These are phyloP conservation scores for Fusarium brevicatenulatum DNA, from an alignment of 2,329 filamentous ascomycete genomes.

Conservation along the genomic window DNA sequence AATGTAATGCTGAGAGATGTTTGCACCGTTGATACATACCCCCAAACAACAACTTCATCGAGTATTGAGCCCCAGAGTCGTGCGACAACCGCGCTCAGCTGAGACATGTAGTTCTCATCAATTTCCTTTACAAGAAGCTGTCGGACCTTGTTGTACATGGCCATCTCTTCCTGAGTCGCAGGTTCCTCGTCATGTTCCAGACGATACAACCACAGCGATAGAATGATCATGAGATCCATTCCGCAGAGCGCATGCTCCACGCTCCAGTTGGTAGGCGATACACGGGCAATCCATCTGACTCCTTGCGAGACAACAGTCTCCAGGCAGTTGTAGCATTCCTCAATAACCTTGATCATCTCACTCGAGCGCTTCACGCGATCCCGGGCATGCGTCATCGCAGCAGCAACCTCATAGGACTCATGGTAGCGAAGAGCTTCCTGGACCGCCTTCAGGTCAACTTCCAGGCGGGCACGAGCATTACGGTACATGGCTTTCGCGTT, in stretches of 20 bases:
- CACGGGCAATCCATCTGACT: constrained; percentile 97
- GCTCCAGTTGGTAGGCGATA: constrained; percentile 98
- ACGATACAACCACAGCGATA: constrained; percentile 97
- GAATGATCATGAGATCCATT: constrained; percentile 96
- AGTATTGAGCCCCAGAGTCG: constrained; percentile 98
- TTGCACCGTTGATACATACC: constrained; percentile 71
- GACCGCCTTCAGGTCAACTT: constrained; percentile 94
- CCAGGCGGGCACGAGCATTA: constrained; percentile 89
- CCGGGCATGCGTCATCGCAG: constrained; percentile 93
- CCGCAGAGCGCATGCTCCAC: constrained; percentile 97
- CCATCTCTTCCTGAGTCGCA: constrained; percentile 82
- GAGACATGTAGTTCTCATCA: constrained; percentile 81
- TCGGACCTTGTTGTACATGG: constrained; percentile 93
- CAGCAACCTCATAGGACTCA: constrained; percentile 95
- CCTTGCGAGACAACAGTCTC: constrained; percentile 95
- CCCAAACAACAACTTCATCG: constrained; percentile 98
- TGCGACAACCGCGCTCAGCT: constrained; percentile 94
- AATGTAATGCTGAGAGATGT: background rate
- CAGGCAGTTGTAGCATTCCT: constrained; percentile 97
- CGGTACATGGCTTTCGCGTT: constrained; percentile 98
- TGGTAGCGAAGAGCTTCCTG: constrained; percentile 97
- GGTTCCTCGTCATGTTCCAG: constrained; percentile 98
- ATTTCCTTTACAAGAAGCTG: constrained; percentile 91
- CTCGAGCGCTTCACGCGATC: constrained; percentile 94
- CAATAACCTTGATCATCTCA: constrained; percentile 98